Evolutionary conservation across 306 rosid genomes (phyloP).

Genomic region (Datisca glomerata): DNA sequence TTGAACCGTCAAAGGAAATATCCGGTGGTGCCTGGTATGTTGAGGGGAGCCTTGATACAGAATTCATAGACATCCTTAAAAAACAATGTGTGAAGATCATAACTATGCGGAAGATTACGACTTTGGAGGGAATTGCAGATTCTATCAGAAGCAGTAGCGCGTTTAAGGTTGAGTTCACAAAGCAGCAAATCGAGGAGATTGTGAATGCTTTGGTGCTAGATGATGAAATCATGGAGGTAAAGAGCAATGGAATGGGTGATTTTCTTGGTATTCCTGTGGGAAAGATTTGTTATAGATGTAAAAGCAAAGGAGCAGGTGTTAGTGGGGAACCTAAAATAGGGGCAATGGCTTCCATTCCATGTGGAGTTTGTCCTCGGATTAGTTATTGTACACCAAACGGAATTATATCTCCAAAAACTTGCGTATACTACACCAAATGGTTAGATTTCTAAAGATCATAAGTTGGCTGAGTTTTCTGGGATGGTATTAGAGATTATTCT

Average conservation of each 20-base stretch:
- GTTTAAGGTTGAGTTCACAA: conserved; percentile 21
- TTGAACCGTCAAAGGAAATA: conserved; percentile 58
- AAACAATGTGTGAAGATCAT: conserved; percentile 23
- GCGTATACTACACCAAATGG: conserved; percentile 53
- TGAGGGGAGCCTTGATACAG: conserved; percentile 38
- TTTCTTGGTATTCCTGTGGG: conserved; percentile 42
- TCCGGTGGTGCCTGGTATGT: conserved; percentile 64
- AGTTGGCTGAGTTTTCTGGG: no score
- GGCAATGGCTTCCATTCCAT: conserved; percentile 54
- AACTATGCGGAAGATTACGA: conserved; percentile 30
- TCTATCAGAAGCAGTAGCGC: conserved; percentile 13
- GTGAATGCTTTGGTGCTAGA: conserved; percentile 49
- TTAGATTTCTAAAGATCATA: conserved; percentile 52
- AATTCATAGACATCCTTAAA: conserved; percentile 31
- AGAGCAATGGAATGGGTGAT: conserved; percentile 54
- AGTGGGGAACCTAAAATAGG: conserved; percentile 30
- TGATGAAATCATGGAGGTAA: conserved; percentile 35
- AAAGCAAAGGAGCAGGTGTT: conserved; percentile 28
- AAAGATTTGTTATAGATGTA: conserved; percentile 46
- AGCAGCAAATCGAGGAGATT: conserved; percentile 43
- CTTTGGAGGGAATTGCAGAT: conserved; percentile 33
- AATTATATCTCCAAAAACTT: conserved; percentile 50
- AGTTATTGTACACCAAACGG: conserved; percentile 52
- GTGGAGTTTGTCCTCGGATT: conserved; percentile 66
- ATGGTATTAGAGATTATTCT: no score